These are phyloP conservation scores for Albifimbria verrucaria DNA, from an alignment of 2,329 filamentous ascomycete species.

Conservation along the genomic window DNA sequence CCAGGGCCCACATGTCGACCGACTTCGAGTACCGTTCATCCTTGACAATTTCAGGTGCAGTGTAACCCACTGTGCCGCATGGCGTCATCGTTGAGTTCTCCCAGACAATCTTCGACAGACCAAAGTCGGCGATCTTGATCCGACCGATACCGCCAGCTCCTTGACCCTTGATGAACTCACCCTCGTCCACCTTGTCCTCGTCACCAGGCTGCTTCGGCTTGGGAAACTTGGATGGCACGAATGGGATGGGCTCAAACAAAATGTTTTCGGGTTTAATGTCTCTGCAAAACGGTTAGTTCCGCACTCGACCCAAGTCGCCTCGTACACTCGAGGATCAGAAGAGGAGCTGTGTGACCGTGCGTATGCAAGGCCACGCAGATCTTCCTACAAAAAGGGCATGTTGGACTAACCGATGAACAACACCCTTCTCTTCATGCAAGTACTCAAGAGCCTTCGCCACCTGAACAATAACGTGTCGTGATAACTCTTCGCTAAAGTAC, in stretches of 20 bases:
- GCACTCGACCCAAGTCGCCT: no score
- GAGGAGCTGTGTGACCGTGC: no score
- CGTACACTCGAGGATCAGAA: no score
- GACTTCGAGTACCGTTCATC: slow-evolving; percentile 98
- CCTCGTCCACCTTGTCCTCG: slow-evolving; percentile 96
- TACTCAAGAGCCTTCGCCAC: slow-evolving; percentile 95
- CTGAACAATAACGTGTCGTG: slow-evolving; percentile 89
- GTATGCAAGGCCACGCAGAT: no score
- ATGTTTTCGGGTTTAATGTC: slow-evolving; percentile 99
- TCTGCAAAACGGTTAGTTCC: slow-evolving; percentile 43
- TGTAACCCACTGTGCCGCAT: slow-evolving; percentile 98
- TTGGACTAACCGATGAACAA: slow-evolving; percentile 83
- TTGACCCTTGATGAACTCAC: slow-evolving; percentile 79
- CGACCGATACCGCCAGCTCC: slow-evolving; percentile 87
- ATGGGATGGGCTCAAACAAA: slow-evolving; percentile 82
- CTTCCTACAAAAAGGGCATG: not conserved
- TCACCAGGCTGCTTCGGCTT: slow-evolving; percentile 83
- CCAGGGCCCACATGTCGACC: slow-evolving; percentile 98
- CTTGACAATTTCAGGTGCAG: slow-evolving; percentile 97
- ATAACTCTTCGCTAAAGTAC: slow-evolving; percentile 96
- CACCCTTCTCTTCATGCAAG: slow-evolving; percentile 88
- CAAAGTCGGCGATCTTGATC: slow-evolving; percentile 98
- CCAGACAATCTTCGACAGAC: slow-evolving; percentile 97
- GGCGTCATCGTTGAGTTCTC: slow-evolving; percentile 98
- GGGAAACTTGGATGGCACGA: slow-evolving; percentile 74